Base-by-base conservation (phyloP, 2,329 filamentous ascomycete genomes). In the Sporothrix dimorphospora region DNA sequence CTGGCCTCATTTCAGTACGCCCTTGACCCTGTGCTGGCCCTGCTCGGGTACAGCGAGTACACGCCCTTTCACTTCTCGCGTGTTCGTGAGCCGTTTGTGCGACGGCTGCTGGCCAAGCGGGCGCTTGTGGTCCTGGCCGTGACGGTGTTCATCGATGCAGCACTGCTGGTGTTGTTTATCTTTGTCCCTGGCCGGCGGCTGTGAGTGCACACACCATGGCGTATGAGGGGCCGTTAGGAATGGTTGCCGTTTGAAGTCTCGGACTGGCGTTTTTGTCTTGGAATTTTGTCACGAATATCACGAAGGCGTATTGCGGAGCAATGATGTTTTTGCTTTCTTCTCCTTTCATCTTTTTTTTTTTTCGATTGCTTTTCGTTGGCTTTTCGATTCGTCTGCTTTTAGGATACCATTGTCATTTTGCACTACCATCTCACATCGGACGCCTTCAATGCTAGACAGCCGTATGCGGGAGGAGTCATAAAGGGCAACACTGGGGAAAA, bases 1-100 rank as follows among this genome's bases (percentile, higher is more conserved):
- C 88, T 97, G 45, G 89, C 92, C 38, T 96, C 94, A 2, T 97
- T 98, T 79, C 95, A 98, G 81, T 99, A 98, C 83, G 94, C 94
- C 75, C 89, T 99, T 69, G 96, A 99, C 78, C 95, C 97, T 0
- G 85, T 97, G 74, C 89, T 98, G 81, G 96, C 94, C 4, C 86
- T 98, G 24, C 81, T 92, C n/a, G 94, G 95, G 47, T 91, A 91
- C 81, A 98, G 94, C 84, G 97, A 99, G 83, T 98, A 98, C 83
- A 98, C 95, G 0, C 94, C 97, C 68, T 94, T 98, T 86, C 92
- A 91, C 81, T 98, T 97, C 84, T 92, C 92, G 30, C 88, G 89
- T 53, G 93, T 98, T 75, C 90, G 92, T 71, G 96, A 99, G 81
- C 93, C 94, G 0, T 99, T 96, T 79, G 92, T 99, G 71, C 91